Conservation (phyloP, 768 basidiomycete species). For the Mrakia hoshinonis region DNA sequence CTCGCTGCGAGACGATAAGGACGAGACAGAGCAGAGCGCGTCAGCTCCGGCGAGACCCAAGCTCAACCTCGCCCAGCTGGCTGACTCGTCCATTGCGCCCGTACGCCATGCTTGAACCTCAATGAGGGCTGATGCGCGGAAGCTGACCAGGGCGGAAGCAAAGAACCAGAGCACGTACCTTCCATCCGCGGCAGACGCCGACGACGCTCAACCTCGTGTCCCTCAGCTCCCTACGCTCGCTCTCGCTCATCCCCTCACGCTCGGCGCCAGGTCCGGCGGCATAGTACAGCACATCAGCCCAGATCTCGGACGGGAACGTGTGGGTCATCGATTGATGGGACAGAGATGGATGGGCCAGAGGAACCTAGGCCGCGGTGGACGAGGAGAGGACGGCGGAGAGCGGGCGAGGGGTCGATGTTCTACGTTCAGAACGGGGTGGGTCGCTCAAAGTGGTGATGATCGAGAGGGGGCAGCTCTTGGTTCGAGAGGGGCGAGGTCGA, state of each 20-base stretch:
- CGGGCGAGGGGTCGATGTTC: too few relatives aligned
- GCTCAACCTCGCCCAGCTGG: too few relatives aligned
- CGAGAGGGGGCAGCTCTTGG: too few relatives aligned
- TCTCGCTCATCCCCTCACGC: background rate
- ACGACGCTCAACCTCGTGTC: constrained; percentile 6
- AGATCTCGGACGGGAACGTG: constrained; percentile 5
- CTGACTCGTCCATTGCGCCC: too few relatives aligned
- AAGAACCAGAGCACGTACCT: constrained; percentile 12
- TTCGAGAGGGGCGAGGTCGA: too few relatives aligned
- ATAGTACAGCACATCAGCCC: constrained; percentile 11
- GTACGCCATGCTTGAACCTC: too few relatives aligned
- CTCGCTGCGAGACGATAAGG: constrained; percentile 3
- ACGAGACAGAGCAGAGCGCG: background rate
- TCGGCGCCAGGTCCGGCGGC: constrained; percentile 12
- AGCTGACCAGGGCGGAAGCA: too few relatives aligned
- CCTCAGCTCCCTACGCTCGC: constrained; percentile 7
- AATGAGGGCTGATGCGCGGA: too few relatives aligned
- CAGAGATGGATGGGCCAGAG: background rate
- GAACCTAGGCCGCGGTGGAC: too few relatives aligned
- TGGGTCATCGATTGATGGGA: background rate
- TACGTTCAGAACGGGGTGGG: too few relatives aligned
- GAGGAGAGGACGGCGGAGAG: too few relatives aligned
- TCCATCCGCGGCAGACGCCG: constrained; percentile 24
- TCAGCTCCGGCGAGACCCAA: background rate
- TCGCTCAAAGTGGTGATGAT: too few relatives aligned